phyloP scores from a whole-genome alignment of 352 stramenopile genomes.

The Phytophthora sansomeana region DNA sequence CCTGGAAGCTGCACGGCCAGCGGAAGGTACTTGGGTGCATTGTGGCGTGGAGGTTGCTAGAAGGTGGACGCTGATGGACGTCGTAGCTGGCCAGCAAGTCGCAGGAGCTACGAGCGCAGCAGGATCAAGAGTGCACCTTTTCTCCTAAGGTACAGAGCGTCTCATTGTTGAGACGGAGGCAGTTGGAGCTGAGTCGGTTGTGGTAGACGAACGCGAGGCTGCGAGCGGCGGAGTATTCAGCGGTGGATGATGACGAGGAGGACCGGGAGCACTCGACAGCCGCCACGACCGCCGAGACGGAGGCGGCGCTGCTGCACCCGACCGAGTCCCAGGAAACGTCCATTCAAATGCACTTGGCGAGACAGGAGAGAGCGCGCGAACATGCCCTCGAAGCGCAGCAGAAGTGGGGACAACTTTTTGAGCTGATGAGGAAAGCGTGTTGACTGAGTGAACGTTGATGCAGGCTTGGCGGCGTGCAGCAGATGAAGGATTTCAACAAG shows the following conservation, averaged over 20 bases:
- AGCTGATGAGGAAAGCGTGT: not conserved
- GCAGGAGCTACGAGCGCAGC: slow-evolving; percentile 48
- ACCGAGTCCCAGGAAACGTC: slow-evolving; percentile 70
- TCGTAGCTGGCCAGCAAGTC: slow-evolving; percentile 51
- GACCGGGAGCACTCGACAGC: not conserved
- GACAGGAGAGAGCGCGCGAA: slow-evolving; percentile 62
- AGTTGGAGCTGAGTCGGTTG: too few relatives aligned
- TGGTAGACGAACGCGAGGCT: too few relatives aligned
- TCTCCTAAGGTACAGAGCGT: slow-evolving; percentile 53
- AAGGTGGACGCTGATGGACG: not conserved
- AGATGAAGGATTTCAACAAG: slow-evolving; percentile 64
- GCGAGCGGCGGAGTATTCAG: too few relatives aligned
- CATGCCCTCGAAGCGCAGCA: slow-evolving; percentile 45
- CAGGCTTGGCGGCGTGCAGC: slow-evolving; percentile 40
- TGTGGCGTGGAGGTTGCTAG: not conserved
- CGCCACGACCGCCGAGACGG: slow-evolving; percentile 12
- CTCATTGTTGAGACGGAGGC: not conserved
- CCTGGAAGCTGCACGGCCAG: slow-evolving; percentile 64
- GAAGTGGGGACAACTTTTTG: slow-evolving; percentile 40
- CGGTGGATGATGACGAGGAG: slow-evolving; percentile 18
- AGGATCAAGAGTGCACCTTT: slow-evolving; percentile 70
- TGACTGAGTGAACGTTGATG: not conserved
- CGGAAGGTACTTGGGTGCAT: slow-evolving; percentile 41
- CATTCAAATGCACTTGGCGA: slow-evolving; percentile 62
- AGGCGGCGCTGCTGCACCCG: slow-evolving; percentile 43